A percentile compares a stretch with the other conserved stretches of the same genome.
phyloP scores from a whole-genome alignment of 805 yeast genomes.

The Wickerhamomyces canadensis region DNA sequence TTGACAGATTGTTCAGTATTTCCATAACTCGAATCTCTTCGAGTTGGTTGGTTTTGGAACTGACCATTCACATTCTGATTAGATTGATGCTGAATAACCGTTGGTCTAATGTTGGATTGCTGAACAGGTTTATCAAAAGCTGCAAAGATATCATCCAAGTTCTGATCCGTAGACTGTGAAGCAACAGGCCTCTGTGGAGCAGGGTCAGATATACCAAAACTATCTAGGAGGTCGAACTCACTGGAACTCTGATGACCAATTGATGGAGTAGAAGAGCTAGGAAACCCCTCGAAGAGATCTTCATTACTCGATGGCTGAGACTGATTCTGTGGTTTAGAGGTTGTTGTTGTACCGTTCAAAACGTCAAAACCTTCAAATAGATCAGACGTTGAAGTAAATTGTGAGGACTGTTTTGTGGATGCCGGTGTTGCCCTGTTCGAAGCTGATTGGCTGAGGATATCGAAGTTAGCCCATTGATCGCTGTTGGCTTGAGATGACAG shows the following conservation, averaged over 20 bases:
- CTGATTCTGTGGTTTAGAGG: constrained; percentile 1
- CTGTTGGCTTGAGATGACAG: constrained; percentile 1
- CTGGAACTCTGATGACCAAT: neutral
- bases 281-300: constrained; percentile 20
- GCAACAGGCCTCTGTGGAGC: constrained; percentile 2
- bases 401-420: neutral
- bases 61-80: neutral
- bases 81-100: too few relatives aligned
- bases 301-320: constrained; percentile 4
- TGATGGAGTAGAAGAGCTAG: neutral
- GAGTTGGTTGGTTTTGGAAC: neutral
- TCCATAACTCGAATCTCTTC: constrained; percentile 2
- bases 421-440: neutral
- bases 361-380: constrained; percentile 21
- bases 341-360: constrained; percentile 1
- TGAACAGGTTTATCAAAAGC: constrained; percentile 23
- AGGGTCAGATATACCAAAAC: constrained; percentile 8
- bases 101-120: constrained; percentile 1
- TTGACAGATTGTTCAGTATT: constrained; percentile 5
- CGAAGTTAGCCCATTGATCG: constrained; percentile 32
- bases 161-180: constrained; percentile 10
- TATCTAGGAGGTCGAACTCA: constrained; percentile 13
- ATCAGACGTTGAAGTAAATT: neutral
- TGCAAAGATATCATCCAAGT: constrained; percentile 27
- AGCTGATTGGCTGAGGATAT: constrained; percentile 23